Percentiles rank a stretch among this genome's conserved stretches.
phyloP scores from a whole-genome alignment of 371 early-diverging fungal species.

The Mucor saturninus region DNA sequence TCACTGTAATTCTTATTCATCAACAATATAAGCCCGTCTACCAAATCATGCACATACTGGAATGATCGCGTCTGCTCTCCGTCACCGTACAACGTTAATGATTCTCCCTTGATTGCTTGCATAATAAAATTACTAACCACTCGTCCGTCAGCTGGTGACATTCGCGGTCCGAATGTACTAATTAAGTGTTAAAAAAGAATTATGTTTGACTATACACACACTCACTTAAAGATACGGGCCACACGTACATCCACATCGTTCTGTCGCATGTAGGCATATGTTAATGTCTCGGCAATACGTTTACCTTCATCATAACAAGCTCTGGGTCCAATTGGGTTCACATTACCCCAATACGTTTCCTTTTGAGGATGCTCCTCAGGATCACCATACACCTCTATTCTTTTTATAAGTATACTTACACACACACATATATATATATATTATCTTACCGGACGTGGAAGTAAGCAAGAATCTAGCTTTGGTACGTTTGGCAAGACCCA shows the following conservation, averaged over 20 bases:
- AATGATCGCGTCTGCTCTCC: constrained; percentile 88
- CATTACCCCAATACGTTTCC: constrained; percentile 88
- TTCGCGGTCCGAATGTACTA: constrained; percentile 69
- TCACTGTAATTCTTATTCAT: constrained; percentile 77
- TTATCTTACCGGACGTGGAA: constrained; percentile 77
- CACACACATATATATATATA: not conserved
- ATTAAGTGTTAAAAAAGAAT: constrained; percentile 17
- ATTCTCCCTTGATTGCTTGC: constrained; percentile 80
- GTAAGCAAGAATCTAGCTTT: constrained; percentile 83
- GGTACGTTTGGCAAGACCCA: constrained; percentile 84
- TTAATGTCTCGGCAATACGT: constrained; percentile 86
- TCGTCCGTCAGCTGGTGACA: constrained; percentile 88
- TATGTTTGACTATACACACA: not conserved
- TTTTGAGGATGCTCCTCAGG: constrained; percentile 89
- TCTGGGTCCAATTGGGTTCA: constrained; percentile 84
- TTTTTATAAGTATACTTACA: not conserved
- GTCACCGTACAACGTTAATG: constrained; percentile 83
- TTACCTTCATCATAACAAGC: constrained; percentile 95
- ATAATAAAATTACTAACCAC: constrained; percentile 93
- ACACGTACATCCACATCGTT: constrained; percentile 86
- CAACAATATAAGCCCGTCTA: constrained; percentile 81
- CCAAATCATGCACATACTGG: constrained; percentile 88
- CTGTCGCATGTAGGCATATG: constrained; percentile 82
- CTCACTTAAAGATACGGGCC: constrained; percentile 82
- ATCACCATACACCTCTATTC: constrained; percentile 88